Percentiles rank a stretch among this genome's conserved stretches.
Evolutionary conservation across 1,284 basidiomycete genomes (phyloP).

Genomic region (Rhodofomes roseus): DNA sequence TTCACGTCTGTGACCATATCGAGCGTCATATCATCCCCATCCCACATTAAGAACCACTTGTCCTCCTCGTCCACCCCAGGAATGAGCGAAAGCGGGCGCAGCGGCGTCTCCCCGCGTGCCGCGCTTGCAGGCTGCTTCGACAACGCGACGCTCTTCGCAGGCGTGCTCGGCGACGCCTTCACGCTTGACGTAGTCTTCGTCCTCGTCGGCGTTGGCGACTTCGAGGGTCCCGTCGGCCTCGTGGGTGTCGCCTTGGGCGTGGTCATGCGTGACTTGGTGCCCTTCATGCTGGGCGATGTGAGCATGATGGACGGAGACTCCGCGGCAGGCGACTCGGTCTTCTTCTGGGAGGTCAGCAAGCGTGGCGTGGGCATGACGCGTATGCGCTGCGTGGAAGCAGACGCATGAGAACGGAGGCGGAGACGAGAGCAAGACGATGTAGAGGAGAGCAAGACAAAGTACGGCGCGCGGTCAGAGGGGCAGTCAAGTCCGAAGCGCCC

Average conservation of each 20-base stretch:
- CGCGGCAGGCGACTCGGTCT: constrained; percentile 17
- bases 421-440: no score
- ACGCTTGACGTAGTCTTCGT: constrained; percentile 9
- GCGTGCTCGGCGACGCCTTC: constrained; percentile 16
- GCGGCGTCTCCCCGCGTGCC: constrained; percentile 14
- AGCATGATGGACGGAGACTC: constrained; percentile 15
- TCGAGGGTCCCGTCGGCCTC: constrained; percentile 16
- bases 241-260: constrained; percentile 19
- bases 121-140: neutral
- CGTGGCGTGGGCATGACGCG: constrained; percentile 28
- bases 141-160: constrained; percentile 9
- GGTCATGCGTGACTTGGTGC: constrained; percentile 9
- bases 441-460: no score
- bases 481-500: no score
- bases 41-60: constrained; percentile 30
- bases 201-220: neutral
- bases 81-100: constrained; percentile 15
- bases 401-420: no score
- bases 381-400: constrained; percentile 34
- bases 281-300: constrained; percentile 6
- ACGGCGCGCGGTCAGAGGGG: no score
- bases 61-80: constrained; percentile 14
- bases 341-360: constrained; percentile 12
- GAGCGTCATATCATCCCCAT: constrained; percentile 43
- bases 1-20: constrained; percentile 70